Percentiles rank a stretch among this genome's conserved stretches.
Conservation (phyloP, 768 basidiomycete genomes). For the Suillus weaverae region DNA sequence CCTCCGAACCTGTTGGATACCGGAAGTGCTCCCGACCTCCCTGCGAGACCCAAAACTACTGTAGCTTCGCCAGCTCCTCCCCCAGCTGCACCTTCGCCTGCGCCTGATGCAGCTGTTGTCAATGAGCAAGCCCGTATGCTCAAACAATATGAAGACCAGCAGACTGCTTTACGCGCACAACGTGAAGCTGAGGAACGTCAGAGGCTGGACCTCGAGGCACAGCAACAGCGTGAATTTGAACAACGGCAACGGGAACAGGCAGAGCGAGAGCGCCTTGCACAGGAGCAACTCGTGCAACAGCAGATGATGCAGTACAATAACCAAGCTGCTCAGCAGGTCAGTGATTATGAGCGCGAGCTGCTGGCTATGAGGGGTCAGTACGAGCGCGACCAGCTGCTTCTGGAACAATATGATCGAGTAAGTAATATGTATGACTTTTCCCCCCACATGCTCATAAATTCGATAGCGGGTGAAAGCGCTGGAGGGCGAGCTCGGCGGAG, state of each 20-base stretch:
- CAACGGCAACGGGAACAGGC: slow-evolving; percentile 84
- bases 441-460: slow-evolving; percentile 10
- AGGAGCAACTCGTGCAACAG: slow-evolving; percentile 83
- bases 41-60: slow-evolving; percentile 69
- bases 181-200: slow-evolving; percentile 81
- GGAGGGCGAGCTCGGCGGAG: slow-evolving; percentile 81
- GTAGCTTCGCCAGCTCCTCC: slow-evolving; percentile 61
- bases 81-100: slow-evolving; percentile 68
- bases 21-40: slow-evolving; percentile 83
- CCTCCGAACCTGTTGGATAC: slow-evolving; percentile 91
- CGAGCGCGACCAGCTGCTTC: slow-evolving; percentile 94
- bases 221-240: slow-evolving; percentile 87
- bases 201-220: slow-evolving; percentile 74
- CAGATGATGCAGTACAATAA: slow-evolving; percentile 82
- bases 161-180: slow-evolving; percentile 78
- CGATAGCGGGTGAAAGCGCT: slow-evolving; percentile 90
- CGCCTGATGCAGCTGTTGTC: slow-evolving; percentile 68
- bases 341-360: slow-evolving; percentile 87
- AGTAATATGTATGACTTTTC: slow-evolving; percentile 2
- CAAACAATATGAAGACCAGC: slow-evolving; percentile 95
- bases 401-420: slow-evolving; percentile 97
- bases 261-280: slow-evolving; percentile 83
- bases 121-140: slow-evolving; percentile 92
- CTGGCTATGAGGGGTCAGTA: slow-evolving; percentile 95
- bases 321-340: slow-evolving; percentile 70